phyloP scores from a whole-genome alignment of 768 basidiomycete genomes.

The Lactarius hatsudake region DNA sequence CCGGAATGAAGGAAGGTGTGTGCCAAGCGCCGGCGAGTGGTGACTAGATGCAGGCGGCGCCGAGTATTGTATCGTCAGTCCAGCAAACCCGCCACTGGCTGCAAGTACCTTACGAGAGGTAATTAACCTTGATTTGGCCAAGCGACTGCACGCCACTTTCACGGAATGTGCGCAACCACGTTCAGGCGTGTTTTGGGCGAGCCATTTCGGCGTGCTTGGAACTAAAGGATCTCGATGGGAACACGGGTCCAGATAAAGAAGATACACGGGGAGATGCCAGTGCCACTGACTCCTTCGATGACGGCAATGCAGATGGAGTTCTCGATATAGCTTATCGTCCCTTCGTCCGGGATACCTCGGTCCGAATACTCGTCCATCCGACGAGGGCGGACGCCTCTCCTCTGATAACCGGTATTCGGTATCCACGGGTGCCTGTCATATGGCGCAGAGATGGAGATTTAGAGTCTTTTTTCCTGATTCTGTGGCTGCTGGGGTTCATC shows the following conservation, averaged over 20 bases:
- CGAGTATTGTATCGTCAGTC: background rate
- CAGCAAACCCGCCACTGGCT: background rate
- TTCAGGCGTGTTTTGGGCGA: conserved; percentile 15
- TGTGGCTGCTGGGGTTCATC: background rate
- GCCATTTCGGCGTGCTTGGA: conserved; percentile 17
- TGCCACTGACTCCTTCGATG: conserved; percentile 7
- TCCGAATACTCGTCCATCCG: background rate
- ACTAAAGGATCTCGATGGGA: conserved; percentile 16
- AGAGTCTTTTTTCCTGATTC: background rate
- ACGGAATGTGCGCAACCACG: conserved; percentile 23
- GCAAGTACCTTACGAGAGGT: background rate
- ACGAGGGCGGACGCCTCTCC: background rate
- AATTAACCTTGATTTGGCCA: conserved; percentile 7
- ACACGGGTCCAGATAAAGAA: conserved; percentile 21
- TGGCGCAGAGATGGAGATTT: background rate
- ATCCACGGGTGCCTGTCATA: background rate
- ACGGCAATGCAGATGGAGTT: conserved; percentile 11
- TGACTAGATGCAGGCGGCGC: background rate
- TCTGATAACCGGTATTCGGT: background rate
- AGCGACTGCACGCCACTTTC: conserved; percentile 13
- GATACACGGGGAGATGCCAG: conserved; percentile 6
- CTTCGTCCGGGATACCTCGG: background rate
- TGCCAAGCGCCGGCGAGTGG: background rate
- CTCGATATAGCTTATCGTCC: conserved; percentile 23
- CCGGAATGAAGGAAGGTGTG: conserved; percentile 18